Conservation (phyloP, 345 rosid species). For the Sisymbrium altissimum region DNA sequence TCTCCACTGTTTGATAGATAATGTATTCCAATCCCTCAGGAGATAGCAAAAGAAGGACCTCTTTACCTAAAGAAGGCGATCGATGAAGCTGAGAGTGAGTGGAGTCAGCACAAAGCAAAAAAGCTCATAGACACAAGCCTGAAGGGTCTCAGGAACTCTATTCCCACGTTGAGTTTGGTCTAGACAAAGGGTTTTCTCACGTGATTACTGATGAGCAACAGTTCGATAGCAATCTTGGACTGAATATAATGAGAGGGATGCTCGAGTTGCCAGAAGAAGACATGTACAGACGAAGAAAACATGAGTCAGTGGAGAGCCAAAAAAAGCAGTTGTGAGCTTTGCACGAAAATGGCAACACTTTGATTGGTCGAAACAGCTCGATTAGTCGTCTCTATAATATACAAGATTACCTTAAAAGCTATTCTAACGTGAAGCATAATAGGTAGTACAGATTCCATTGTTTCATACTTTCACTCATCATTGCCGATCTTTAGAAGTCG, state of each 20-base stretch:
- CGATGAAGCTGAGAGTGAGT: conserved; percentile 95
- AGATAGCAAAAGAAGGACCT: conserved; percentile 76
- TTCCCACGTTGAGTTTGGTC: conserved; percentile 92
- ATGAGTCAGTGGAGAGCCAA: conserved; percentile 64
- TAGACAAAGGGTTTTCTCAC: conserved; percentile 75
- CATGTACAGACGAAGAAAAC: conserved; percentile 70
- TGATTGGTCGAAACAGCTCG: conserved; percentile 91
- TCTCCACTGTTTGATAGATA: conserved; percentile 79
- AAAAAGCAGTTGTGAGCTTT: conserved; percentile 58
- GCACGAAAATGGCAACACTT: conserved; percentile 70
- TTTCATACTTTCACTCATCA: no score
- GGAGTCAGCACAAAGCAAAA: conserved; percentile 98
- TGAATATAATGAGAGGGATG: conserved; percentile 91
- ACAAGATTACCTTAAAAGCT: neutral
- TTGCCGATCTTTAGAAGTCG: no score
- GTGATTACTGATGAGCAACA: conserved; percentile 90
- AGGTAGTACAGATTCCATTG: no score
- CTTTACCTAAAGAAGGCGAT: conserved; percentile 91
- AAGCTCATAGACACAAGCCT: conserved; percentile 84
- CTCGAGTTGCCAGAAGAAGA: conserved; percentile 74
- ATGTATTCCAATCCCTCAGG: conserved; percentile 72
- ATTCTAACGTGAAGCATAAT: no score
- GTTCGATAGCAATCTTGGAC: conserved; percentile 77
- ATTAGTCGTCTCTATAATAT: conserved; percentile 20
- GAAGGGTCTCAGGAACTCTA: conserved; percentile 79